Base-by-base conservation (phyloP, 1,139 yeast genomes). In the Taphrina populina region DNA sequence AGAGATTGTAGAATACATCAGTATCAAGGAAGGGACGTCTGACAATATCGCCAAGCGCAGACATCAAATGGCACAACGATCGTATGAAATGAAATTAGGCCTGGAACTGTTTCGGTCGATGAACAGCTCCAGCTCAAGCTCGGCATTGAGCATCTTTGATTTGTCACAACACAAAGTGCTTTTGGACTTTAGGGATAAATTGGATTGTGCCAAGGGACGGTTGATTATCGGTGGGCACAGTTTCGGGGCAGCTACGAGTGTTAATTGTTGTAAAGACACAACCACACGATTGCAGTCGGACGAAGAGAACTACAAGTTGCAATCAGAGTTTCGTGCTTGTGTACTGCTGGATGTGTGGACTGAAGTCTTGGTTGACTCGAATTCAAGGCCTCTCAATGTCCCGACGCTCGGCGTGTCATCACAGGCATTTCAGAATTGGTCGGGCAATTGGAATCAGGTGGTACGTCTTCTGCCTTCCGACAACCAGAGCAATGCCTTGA, bases 181-280 rank as follows among this genome's bases (percentile, higher is more conserved):
- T n/a, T 13, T 11, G 26, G 10, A 21, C 24, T 45, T 45, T 17
- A 19, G 23, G 21, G 33, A n/a, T 34, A 8, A n/a, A 20, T 4
- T 52, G 24, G 36, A 30, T 13, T 21, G n/a, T 17, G 30, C 17
- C 3, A n/a, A n/a, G 19, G 52, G 52, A 13, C 33, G 52, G 8
- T 53, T 63, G 19, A 39, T 61, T 4, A 52, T 52, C 20, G 46
- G 61, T 13, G 65, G 65, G 5, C 65, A 63, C 45, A 58, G 62
- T 8, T 63, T 63, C 35, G 65, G 65, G 4, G 65, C 64, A 2
- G 64, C 65, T 1, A 63, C 65, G 4, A 51, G 57, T 8, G 58
- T 62, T 7, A 54, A 62, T 1, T 15, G 52, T 26, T 32, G 51
- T 15, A 56, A 56, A 27, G 60, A 55, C 20, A 35, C 53, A 19